Evolutionary conservation across 495 filamentous ascomycete species (phyloP), one percentile per base, ranked within the genome.

Genomic region (Apodospora peruviana): DNA sequence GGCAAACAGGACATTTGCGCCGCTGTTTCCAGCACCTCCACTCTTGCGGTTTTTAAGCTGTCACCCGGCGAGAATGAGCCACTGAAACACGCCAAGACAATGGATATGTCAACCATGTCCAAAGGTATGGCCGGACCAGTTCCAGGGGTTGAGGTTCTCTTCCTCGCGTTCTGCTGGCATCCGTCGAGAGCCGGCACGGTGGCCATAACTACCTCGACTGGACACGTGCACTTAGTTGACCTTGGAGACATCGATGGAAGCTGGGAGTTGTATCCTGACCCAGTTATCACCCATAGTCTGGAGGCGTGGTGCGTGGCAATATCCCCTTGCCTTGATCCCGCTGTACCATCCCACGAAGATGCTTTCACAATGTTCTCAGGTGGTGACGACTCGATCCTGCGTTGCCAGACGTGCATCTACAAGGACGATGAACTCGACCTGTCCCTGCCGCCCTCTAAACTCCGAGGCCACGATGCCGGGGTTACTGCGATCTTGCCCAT

Each of bases 401-500:
- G 68, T 18, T 66, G 57, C 19, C 57, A 52, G 40, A 61, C 46
- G n/a, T 69, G 55, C 42, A 48, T 8, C 21, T 60, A 53, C 43
- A 38, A 50, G 3, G 21, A 42, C 10, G 48, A 24, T 1, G 62
- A 61, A 45, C 9, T 77, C 61, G 45, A 70, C 56, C 29, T 57
- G 51, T 18, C 54, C 63, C 35, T 68, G 61, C 45, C 72, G 21
- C 52, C 52, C 19, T 25, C 66, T 25, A 47, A 48, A 38, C 25
- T 80, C 44, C 79, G 66, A 46, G 73, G 75, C 23, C 91, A 96
- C 56, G 75, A 73, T 14, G 89, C 90, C 11, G 93, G 93, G 3
- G 89, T 98, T 2, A 96, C 91, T 0, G 81, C 89, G 1, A 91
- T 98, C 47, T 61, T 96, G 24, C 85, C 88, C 0, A 56, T 90